A percentile compares a stretch with the other conserved stretches of the same genome.
These are phyloP conservation scores for Ceratocystis diversiconidia DNA, from an alignment of 2,329 filamentous ascomycete species.

Conservation along the genomic window DNA sequence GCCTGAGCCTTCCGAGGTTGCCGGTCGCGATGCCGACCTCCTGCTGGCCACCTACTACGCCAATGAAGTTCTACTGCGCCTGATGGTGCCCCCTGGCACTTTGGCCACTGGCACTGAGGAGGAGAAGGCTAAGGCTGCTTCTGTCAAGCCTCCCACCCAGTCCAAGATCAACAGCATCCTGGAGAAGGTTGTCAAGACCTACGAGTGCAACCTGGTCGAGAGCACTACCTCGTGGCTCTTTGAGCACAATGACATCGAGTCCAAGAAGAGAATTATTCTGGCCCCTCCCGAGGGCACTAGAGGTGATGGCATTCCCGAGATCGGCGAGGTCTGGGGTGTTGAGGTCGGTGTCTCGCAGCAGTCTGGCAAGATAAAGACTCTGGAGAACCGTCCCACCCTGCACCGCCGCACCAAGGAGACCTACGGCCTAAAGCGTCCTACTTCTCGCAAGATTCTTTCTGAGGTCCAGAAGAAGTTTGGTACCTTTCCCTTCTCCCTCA, in stretches of 20 bases:
- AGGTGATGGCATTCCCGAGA: constrained; percentile 76
- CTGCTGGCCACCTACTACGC: constrained; percentile 85
- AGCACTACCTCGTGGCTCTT: constrained; percentile 97
- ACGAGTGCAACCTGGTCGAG: constrained; percentile 86
- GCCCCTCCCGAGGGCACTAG: constrained; percentile 73
- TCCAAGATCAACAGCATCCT: constrained; percentile 73
- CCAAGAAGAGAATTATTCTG: constrained; percentile 93
- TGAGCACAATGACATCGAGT: constrained; percentile 93
- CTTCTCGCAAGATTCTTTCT: constrained; percentile 79
- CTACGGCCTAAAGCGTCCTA: constrained; percentile 85
- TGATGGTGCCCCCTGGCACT: constrained; percentile 84
- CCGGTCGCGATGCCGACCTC: constrained; percentile 71
- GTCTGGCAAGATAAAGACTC: constrained; percentile 84
- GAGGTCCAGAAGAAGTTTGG: constrained; percentile 97
- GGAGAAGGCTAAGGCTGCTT: constrained; percentile 82
- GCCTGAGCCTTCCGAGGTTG: constrained; percentile 48
- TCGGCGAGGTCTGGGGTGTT: constrained; percentile 94
- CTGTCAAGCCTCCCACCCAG: constrained; percentile 72
- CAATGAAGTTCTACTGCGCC: constrained; percentile 81
- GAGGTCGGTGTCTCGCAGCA: constrained; percentile 88
- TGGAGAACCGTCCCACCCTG: constrained; percentile 77
- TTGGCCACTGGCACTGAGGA: constrained; percentile 74
- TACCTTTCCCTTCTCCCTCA: constrained; percentile 91
- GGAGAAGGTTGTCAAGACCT: constrained; percentile 82
- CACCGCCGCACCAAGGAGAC: constrained; percentile 87